These are phyloP conservation scores for Hypoxylon sp. DNA, from an alignment of 2,329 filamentous ascomycete species.

Conservation along the genomic window DNA sequence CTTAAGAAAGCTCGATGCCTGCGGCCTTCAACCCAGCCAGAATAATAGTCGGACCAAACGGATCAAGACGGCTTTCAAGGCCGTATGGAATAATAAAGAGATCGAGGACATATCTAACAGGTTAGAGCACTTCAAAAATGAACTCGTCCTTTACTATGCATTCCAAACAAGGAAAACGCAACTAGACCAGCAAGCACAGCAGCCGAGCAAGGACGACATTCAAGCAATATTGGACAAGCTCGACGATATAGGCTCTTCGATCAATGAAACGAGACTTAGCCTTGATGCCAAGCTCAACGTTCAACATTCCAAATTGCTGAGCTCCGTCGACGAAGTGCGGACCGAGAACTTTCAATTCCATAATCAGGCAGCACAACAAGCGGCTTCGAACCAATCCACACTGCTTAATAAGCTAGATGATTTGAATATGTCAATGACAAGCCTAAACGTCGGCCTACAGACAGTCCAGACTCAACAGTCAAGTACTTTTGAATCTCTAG, in stretches of 20 bases:
- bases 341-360: constrained; percentile 30
- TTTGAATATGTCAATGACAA: constrained; percentile 12
- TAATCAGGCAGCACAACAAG: constrained; percentile 14
- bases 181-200: constrained; percentile 19
- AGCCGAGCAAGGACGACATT: constrained; percentile 26
- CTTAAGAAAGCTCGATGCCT: constrained; percentile 34
- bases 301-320: constrained; percentile 15
- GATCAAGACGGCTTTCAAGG: constrained; percentile 26
- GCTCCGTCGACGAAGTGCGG: constrained; percentile 22
- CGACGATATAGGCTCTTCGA: constrained; percentile 7
- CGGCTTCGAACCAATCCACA: not conserved
- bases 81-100: constrained; percentile 43
- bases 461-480: constrained; percentile 17
- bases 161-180: constrained; percentile 26
- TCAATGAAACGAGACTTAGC: constrained; percentile 15
- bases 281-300: not conserved
- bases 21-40: constrained; percentile 28
- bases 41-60: constrained; percentile 27
- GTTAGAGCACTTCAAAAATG: constrained; percentile 35
- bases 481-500: constrained; percentile 18
- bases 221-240: constrained; percentile 21
- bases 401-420: constrained; percentile 11
- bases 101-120: constrained; percentile 38
- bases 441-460: constrained; percentile 6
- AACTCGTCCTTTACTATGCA: constrained; percentile 34